Base-by-base conservation (phyloP, 345 rosid species). In the Euphorbia lathyris region DNA sequence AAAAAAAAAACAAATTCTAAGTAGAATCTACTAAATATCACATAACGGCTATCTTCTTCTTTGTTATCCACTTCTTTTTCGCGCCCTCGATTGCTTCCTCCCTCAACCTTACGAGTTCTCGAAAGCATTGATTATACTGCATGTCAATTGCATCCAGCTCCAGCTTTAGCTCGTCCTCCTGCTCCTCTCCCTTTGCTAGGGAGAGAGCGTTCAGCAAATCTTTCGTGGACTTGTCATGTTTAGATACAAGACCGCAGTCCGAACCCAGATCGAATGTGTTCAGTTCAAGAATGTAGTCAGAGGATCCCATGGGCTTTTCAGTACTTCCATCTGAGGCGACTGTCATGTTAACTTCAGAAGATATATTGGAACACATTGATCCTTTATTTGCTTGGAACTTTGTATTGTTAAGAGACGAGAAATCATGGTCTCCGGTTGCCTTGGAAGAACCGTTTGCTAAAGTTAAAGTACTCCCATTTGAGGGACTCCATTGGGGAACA, bases 71-170 rank as follows among this genome's bases (percentile, higher is more conserved):
- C 77, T 80, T 89, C 71, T 75, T 83, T 64, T 82, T 84, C 67
- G 87, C 90, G 65, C 72, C 79, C 70, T 77, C 88, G 57, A 85
- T 80, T 17, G 88, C 95, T 69, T 83, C 96, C 67, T 89, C 96
- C 71, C 86, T 86, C 76, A 81, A 70, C 86, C 77, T 87, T 77
- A 74, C 7, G 11, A 91, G 87, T 76, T 89, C 90, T 58, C 81
- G 86, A 56, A 86, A 68, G 68, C 86, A 86, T 64, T 83, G 83
- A 45, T 78, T 75, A 77, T 80, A 89, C 60, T 85, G 88, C 10
- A 83, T 36, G 65, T 85, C 83, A 53, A 89, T 85, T 17, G 81
- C 64, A 45, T 84, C 75, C 8, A 91, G 83, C 76, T 88, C 90
- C 68, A 69, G 72, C 84, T 86, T 83, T 42, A 87, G 85, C 36